A percentile compares a stretch with the other conserved stretches of the same genome.
Evolutionary conservation across 768 basidiomycete genomes (phyloP).

Genomic region (Agaricus subrufescens): DNA sequence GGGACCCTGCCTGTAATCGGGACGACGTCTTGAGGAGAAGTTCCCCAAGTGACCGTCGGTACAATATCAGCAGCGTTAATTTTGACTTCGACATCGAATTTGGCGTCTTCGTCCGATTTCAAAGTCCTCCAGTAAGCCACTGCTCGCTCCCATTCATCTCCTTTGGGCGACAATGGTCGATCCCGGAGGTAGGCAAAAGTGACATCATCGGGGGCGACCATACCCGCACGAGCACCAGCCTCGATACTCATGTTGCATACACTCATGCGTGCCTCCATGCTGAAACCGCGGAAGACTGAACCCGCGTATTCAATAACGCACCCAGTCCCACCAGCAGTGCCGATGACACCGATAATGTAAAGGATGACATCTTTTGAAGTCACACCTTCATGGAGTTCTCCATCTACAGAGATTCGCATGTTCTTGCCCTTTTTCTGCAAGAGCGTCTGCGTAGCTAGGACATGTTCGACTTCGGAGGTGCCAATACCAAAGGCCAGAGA

Average conservation of each 20-base stretch:
- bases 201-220: conserved; percentile 87
- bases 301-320: conserved; percentile 89
- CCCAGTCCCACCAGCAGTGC: conserved; percentile 93
- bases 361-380: conserved; percentile 89
- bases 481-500: conserved; percentile 92
- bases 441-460: conserved; percentile 87
- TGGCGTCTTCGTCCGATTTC: conserved; percentile 74
- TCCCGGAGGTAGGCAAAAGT: conserved; percentile 82
- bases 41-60: conserved; percentile 92
- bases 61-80: conserved; percentile 82
- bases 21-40: conserved; percentile 84
- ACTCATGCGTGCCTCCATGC: conserved; percentile 90
- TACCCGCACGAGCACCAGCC: conserved; percentile 87
- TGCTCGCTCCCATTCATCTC: conserved; percentile 81
- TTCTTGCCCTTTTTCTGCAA: conserved; percentile 87
- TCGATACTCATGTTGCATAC: conserved; percentile 96
- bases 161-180: conserved; percentile 78
- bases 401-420: conserved; percentile 89
- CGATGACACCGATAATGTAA: conserved; percentile 86
- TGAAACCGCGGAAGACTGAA: conserved; percentile 78
- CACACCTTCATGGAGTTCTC: conserved; percentile 74
- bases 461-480: conserved; percentile 92
- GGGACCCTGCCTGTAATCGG: conserved; percentile 81
- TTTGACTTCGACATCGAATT: conserved; percentile 78
- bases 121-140: conserved; percentile 84